phyloP scores from a whole-genome alignment of 805 yeast species.

The Lipomyces sp. region DNA sequence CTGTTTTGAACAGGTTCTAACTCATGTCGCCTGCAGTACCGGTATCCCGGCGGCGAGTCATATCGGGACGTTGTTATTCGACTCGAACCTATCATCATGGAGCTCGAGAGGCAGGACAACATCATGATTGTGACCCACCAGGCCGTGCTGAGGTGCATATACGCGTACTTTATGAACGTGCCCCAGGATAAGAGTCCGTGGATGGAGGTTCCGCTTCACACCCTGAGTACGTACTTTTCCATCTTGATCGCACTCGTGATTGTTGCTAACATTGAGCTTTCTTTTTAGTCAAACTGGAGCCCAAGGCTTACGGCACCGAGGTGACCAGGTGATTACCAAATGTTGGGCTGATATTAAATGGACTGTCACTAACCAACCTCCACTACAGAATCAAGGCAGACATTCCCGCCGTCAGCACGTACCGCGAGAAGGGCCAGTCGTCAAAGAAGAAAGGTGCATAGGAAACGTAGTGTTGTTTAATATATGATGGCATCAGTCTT shows the following conservation, averaged over 20 bases:
- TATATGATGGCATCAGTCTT: no score
- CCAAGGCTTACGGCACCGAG: conserved; percentile 86
- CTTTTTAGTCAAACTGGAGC: conserved; percentile 66
- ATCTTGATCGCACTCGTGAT: neutral
- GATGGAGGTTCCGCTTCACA: conserved; percentile 98
- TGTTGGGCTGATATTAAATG: neutral
- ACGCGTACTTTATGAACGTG: conserved; percentile 97
- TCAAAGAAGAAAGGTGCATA: conserved; percentile 1
- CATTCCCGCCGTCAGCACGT: conserved; percentile 96
- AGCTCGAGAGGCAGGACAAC: conserved; percentile 93
- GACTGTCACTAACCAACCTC: neutral
- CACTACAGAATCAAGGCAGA: conserved; percentile 72
- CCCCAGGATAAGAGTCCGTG: conserved; percentile 97
- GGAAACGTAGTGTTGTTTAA: no score
- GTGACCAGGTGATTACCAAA: conserved; percentile 58
- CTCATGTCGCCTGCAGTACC: conserved; percentile 46
- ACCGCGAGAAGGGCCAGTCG: conserved; percentile 76
- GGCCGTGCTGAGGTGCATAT: conserved; percentile 92
- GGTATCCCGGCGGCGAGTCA: conserved; percentile 96
- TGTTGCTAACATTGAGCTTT: neutral
- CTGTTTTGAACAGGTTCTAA: neutral
- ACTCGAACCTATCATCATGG: conserved; percentile 97
- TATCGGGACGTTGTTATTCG: conserved; percentile 93
- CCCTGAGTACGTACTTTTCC: conserved; percentile 48
- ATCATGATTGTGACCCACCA: conserved; percentile 95